phyloP scores from a whole-genome alignment of 495 filamentous ascomycete genomes.

The Massariosphaeria phaeospora region DNA sequence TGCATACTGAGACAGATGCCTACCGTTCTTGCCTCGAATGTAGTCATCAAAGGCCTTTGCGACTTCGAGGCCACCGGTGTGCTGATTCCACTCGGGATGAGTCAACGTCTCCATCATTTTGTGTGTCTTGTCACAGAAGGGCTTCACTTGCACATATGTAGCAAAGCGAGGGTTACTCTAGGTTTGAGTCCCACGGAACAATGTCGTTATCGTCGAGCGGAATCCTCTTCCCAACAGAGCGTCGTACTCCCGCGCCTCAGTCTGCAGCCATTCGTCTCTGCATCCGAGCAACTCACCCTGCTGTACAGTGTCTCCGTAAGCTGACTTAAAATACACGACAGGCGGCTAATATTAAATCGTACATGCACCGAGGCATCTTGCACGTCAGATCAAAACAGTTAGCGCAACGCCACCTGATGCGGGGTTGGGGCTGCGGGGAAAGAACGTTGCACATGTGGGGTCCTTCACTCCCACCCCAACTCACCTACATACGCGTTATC shows the following conservation, averaged over 20 bases:
- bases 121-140: not conserved
- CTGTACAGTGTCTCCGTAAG: too few relatives aligned
- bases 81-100: conserved; percentile 31
- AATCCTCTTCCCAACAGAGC: too few relatives aligned
- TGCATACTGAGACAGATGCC: not conserved
- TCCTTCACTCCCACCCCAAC: conserved; percentile 1
- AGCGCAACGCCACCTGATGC: too few relatives aligned
- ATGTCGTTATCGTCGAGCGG: too few relatives aligned
- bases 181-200: not conserved
- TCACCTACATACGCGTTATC: not conserved
- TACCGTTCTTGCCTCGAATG: conserved; percentile 30
- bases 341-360: too few relatives aligned
- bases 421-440: not conserved
- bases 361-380: too few relatives aligned
- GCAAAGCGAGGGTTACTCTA: not conserved
- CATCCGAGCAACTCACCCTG: too few relatives aligned
- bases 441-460: conserved; percentile 4
- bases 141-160: not conserved
- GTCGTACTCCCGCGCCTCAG: too few relatives aligned
- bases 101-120: conserved; percentile 17
- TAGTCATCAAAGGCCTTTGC: conserved; percentile 26
- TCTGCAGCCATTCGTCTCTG: too few relatives aligned
- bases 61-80: conserved; percentile 33
- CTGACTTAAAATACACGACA: too few relatives aligned
- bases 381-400: too few relatives aligned